Base-by-base conservation (phyloP, 2,329 filamentous ascomycete genomes). In the Pyricularia pennisetigena region DNA sequence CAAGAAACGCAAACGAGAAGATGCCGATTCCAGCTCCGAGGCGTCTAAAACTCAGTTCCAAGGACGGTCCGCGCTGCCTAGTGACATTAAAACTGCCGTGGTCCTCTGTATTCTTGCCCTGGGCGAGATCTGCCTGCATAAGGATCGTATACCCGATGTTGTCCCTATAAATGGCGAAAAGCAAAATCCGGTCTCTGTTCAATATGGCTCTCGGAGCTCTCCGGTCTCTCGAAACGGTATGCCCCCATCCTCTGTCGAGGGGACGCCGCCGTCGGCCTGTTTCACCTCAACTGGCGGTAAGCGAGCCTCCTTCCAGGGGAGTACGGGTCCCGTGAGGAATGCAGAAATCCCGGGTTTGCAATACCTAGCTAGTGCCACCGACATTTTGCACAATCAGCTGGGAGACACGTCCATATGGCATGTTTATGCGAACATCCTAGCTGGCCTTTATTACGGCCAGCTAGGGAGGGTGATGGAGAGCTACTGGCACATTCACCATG, bases 41-140 rank as follows among this genome's bases (percentile, higher is more conserved):
- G 4, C 70, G 69, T n/a, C n/a, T n/a, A n/a, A n/a, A n/a, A n/a
- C n/a, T n/a, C n/a, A n/a, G 72, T 10, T 26, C 54, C 16, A 49
- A 49, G n/a, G n/a, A 49, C 41, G 41, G 20, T 4, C 41, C 20
- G 16, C 35, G 35, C 16, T 41, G 35, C 85, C 84, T 71, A 83
- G 89, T 67, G 92, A 90, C 8, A 88, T 95, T 20, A 85, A 88
- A 67, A 97, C 92, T 72, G 93, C 93, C 0, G 83, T 98, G 57
- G 86, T 97, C 1, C 83, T 97, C 2, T 82, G 94, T 4, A 87
- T 97, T 0, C 82, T 98, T 68, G 94, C 94, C 0, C 80, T 99
- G 6, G 95, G 95, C 24, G 93, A 93, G 74, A 90, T 98, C 12
- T 94, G 92, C 73, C 29, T 29, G 29, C 29, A 29, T 7, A 29